These are phyloP conservation scores for Cladosporium sp. DNA, from an alignment of 2,329 filamentous ascomycete genomes.

Conservation along the genomic window DNA sequence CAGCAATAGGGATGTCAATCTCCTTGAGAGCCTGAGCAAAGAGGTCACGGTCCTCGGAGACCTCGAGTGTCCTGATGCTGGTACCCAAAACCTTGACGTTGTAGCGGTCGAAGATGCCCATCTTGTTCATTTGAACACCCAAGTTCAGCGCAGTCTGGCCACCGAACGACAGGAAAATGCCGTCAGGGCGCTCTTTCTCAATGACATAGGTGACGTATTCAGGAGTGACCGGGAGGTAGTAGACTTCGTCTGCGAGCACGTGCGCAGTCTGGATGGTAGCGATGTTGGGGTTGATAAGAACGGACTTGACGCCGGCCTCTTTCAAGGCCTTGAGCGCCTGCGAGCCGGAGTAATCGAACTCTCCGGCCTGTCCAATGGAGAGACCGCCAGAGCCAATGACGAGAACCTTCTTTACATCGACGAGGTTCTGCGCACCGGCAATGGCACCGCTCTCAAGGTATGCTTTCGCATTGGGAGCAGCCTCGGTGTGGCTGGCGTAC, in stretches of 20 bases:
- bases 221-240: constrained; percentile 94
- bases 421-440: constrained; percentile 67
- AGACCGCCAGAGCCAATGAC: constrained; percentile 95
- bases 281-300: constrained; percentile 97
- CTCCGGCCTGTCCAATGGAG: constrained; percentile 94
- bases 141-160: constrained; percentile 96
- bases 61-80: constrained; percentile 88
- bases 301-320: constrained; percentile 84
- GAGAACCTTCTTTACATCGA: constrained; percentile 94
- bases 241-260: constrained; percentile 92
- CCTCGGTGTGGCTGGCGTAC: constrained; percentile 48
- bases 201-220: constrained; percentile 98
- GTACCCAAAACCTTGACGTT: constrained; percentile 94
- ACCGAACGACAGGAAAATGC: constrained; percentile 95
- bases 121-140: constrained; percentile 94
- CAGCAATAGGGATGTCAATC: constrained; percentile 95
- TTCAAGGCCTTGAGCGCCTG: constrained; percentile 96
- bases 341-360: constrained; percentile 97
- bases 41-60: constrained; percentile 90
- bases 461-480: constrained; percentile 75
- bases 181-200: constrained; percentile 90
- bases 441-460: constrained; percentile 87
- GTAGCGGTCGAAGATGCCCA: constrained; percentile 92
- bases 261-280: constrained; percentile 98
- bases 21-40: constrained; percentile 94